These are phyloP conservation scores for Nephromyces sp. DNA, from an alignment of 169 alveolate species.

Conservation along the genomic window DNA sequence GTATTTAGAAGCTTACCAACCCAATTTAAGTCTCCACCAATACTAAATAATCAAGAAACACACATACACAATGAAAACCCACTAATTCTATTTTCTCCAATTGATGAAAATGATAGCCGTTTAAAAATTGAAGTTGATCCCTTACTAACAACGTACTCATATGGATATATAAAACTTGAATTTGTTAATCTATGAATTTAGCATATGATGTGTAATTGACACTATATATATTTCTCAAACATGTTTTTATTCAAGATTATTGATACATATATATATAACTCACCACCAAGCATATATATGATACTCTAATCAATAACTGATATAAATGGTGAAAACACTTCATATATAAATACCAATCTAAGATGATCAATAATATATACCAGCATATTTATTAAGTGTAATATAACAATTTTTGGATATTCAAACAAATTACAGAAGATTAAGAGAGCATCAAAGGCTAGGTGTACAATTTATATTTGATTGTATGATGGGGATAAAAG, in stretches of 20 bases:
- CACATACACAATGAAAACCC: constrained; percentile 28
- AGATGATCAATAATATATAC: background rate
- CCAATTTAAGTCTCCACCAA: constrained; percentile 29
- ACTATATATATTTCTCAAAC: background rate
- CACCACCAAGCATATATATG: background rate
- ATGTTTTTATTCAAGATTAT: background rate
- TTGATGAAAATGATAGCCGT: constrained; percentile 41
- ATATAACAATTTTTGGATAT: background rate
- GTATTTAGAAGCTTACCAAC: constrained; percentile 22
- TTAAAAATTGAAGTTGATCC: constrained; percentile 54
- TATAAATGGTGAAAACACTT: background rate
- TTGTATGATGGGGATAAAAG: constrained; percentile 79
- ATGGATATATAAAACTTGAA: background rate
- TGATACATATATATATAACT: background rate
- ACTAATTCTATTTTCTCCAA: constrained; percentile 52
- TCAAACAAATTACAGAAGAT: constrained; percentile 13
- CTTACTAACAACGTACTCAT: constrained; percentile 51
- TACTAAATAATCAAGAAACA: constrained; percentile 1
- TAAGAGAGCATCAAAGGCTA: constrained; percentile 52
- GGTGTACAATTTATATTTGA: constrained; percentile 80
- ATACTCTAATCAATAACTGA: background rate
- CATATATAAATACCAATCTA: background rate
- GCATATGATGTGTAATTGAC: background rate
- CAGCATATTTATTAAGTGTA: background rate
- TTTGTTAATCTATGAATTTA: background rate